Evolutionary conservation across 2,329 filamentous ascomycete genomes (phyloP).

Genomic region (Colletotrichum theobromicola): DNA sequence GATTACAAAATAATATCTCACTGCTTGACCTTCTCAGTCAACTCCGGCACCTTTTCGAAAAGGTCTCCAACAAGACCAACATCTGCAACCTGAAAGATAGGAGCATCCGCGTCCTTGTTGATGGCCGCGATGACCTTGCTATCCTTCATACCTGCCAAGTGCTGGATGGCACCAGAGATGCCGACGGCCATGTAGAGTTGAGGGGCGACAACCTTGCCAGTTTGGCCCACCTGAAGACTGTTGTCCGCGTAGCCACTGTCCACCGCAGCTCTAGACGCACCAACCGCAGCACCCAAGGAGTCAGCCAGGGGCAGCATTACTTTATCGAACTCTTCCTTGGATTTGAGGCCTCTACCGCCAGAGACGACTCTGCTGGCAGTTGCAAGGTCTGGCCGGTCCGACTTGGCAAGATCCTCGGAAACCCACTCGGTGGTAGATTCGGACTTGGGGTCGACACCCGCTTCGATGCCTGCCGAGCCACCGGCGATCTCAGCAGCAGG

Average conservation of each 20-base stretch:
- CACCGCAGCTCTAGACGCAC: conserved; percentile 91
- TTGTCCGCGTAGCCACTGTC: conserved; percentile 99
- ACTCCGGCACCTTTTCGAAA: conserved; percentile 93
- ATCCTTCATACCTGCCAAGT: conserved; percentile 99
- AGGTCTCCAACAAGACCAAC: conserved; percentile 94
- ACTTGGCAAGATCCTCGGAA: conserved; percentile 90
- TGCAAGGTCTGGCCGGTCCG: conserved; percentile 89
- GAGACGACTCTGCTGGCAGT: conserved; percentile 92
- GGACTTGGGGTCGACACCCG: conserved; percentile 83
- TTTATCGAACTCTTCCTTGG: conserved; percentile 95
- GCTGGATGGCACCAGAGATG: conserved; percentile 97
- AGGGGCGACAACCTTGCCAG: conserved; percentile 96
- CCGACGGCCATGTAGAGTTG: conserved; percentile 94
- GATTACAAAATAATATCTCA: not conserved
- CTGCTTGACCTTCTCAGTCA: conserved; percentile 89
- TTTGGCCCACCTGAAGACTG: conserved; percentile 97
- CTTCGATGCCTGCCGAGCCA: conserved; percentile 78
- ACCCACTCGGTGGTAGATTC: conserved; percentile 84
- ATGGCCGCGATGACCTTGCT: conserved; percentile 99
- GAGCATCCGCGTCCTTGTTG: conserved; percentile 96
- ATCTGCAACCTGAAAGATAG: conserved; percentile 98
- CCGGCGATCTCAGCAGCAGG: conserved; percentile 73
- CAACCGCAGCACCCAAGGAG: conserved; percentile 91
- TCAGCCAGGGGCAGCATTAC: conserved; percentile 93
- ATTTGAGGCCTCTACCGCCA: conserved; percentile 93